Evolutionary conservation across 2,329 filamentous ascomycete genomes (phyloP), one percentile per base, ranked within the genome.

Genomic region (Colletotrichum sp.): DNA sequence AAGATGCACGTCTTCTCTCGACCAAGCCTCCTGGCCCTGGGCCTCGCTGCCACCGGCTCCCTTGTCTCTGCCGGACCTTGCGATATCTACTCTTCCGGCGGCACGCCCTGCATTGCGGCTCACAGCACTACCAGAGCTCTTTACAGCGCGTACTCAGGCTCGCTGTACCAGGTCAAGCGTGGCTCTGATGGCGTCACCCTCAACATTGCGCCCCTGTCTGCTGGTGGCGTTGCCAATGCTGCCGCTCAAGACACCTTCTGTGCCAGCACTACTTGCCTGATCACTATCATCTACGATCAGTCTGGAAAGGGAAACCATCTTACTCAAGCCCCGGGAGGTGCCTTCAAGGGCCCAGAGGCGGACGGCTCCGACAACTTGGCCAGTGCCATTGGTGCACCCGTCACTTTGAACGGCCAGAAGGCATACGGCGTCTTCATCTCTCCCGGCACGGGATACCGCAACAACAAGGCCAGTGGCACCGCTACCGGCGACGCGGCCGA

Each of bases 241-340:
- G 88, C 87, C 0, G 81, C 88, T 10, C 92, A 94, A 80, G 92
- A 93, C 82, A 78, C 84, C 1, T 94, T 94, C 83, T 94, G 92
- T 79, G 82, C 86, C 12, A 82, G 84, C 65, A 93, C 92, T 0
- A 93, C 91, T 14, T 94, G 92, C 79, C 84, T 92, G 28, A 93
- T 94, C 80, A 89, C 88, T 1, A 87, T 90, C 78, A 92, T 93
- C 69, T 93, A 93, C 80, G 92, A 94, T 81, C 92, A 94, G 82
- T 92, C 92, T 14, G 91, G 91, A 70, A 83, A 83, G 2, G 87
- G 87, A 1, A 94, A 94, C 77, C 90, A 94, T 79, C 90, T 94
- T 4, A 92, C 89, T 0, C 91, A 91, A 77, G 92, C 92, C 3
- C 90, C 90, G 0, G 88, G 89, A 0, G 92, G 92, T 1, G 90